Evolutionary conservation across 495 filamentous ascomycete species (phyloP), one percentile per base, ranked within the genome.

Genomic region (Hypoxylon rickii): DNA sequence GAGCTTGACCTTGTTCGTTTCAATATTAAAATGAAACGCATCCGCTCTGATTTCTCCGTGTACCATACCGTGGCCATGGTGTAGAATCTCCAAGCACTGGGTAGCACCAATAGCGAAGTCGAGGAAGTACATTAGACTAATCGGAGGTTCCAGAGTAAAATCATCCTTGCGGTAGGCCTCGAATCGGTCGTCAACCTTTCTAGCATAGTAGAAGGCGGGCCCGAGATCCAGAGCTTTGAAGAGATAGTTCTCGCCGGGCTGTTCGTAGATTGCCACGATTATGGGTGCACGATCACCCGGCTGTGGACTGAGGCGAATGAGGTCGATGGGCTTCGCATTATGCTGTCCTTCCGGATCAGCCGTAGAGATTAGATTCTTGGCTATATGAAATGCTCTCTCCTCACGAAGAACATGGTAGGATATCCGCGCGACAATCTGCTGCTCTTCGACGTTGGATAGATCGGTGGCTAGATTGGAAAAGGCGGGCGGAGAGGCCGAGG

Each of bases 41-140:
- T 96, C 92, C 0, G 83, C 87, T 17, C 92, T 80, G 33, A 96
- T 83, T 68, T 96, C 92, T 42, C 91, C 92, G 64, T 96, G 91
- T 1, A 96, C 83, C 13, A 90, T 83, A 36, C 86, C 84, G 32
- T 90, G 79, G 1, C 88, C 86, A 72, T 96, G 89, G 61, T 96
- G 92, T 11, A 96, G 64, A 20, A 94, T 85, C 68, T 96, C 92
- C 34, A 92, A 66, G 63, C 90, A 94, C 63, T 93, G 86, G 12
- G 86, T 83, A 5, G 90, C 89, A 18, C 90, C 90, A 50, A 96
- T 86, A 11, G 90, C 91, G 67, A 96, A 96, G 61, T 93, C 88
- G 1, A 96, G 79, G 65, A 96, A 96, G 7, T 80, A 76, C 20
- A 84, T 71, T 10, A 96, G 74, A 46, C 87, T 82, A 7, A 93